Base-by-base conservation (phyloP, 257 asterid genomes). In the Plectranthus barbatus region DNA sequence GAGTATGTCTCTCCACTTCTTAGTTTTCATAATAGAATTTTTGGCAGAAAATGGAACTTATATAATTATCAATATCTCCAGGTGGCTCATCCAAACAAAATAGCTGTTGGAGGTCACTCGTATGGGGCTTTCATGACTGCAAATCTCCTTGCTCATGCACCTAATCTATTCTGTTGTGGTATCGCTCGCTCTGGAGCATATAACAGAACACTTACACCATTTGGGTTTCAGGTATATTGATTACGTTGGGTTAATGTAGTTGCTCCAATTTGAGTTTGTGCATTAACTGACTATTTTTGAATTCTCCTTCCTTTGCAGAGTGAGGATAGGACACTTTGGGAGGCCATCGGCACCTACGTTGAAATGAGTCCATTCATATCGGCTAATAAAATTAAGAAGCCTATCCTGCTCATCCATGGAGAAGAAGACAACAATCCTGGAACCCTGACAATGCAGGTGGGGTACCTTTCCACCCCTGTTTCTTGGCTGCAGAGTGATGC, bases 71-170 rank as follows among this genome's bases (percentile, higher is more conserved):
- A 20, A 68, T 54, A 48, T 59, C 49, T 70, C 49, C 68, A 93
- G 99, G 99, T 93, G 82, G 99, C 97, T 63, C 90, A 90, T 79
- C 94, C 94, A 31, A 70, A 80, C 73, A 93, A 87, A 85, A 81
- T 93, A 69, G 88, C 99, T 48, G 73, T 90, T 36, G 99, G 99
- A 24, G 97, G 99, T 80, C 99, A 93, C 72, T 90, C 97, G 44
- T 93, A 93, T 53, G 99, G 99, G 50, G 99, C 99, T 69, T 93
- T 93, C 84, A 93, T 93, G 99, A 80, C 99, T 18, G 97, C 97
- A 58, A 93, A 93, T 76, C 95, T 93, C 65, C 87, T 93, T 34
- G 99, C 99, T 20, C 99, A 90, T 55, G 97, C 99, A 47, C 97
- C 97, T 57, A 95, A 93, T 83, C 90, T 93, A 31, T 93, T 93